A percentile compares a stretch with the other conserved stretches of the same genome.
These are phyloP conservation scores for Tylopilus vinaceipallidus DNA, from an alignment of 768 basidiomycete species.

Conservation along the genomic window DNA sequence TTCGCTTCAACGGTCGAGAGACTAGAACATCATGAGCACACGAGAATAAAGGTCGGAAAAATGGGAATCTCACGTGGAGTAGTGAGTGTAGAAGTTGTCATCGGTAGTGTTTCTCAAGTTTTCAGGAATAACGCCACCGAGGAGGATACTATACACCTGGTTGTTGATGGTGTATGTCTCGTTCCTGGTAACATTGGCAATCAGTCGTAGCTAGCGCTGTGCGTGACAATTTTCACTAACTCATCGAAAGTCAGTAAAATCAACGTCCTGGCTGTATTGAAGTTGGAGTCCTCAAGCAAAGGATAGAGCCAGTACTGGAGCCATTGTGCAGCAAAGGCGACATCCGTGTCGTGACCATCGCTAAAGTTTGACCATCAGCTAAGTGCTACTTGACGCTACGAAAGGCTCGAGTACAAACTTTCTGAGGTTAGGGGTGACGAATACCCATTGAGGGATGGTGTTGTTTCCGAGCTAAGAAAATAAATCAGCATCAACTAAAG, in stretches of 20 bases:
- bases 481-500: background rate
- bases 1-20: slow-evolving; percentile 57
- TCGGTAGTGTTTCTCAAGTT: slow-evolving; percentile 45
- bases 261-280: slow-evolving; percentile 54
- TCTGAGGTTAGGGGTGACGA: slow-evolving; percentile 57
- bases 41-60: background rate
- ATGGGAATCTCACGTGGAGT: slow-evolving; percentile 36
- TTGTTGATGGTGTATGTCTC: slow-evolving; percentile 40
- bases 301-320: slow-evolving; percentile 50
- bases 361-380: slow-evolving; percentile 28
- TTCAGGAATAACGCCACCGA: slow-evolving; percentile 44
- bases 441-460: slow-evolving; percentile 54
- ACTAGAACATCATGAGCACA: slow-evolving; percentile 8
- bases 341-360: slow-evolving; percentile 57
- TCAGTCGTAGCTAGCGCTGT: background rate
- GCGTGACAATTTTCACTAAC: slow-evolving; percentile 29
- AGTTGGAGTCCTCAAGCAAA: slow-evolving; percentile 45
- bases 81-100: slow-evolving; percentile 56
- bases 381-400: background rate
- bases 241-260: slow-evolving; percentile 65
- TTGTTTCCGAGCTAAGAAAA: slow-evolving; percentile 32
- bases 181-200: slow-evolving; percentile 10
- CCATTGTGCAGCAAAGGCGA: slow-evolving; percentile 47
- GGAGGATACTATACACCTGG: slow-evolving; percentile 42
- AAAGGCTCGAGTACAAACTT: slow-evolving; percentile 12